These are phyloP conservation scores for Cenchrus purpureus DNA, from an alignment of 176 grass and related monocot genomes.

Conservation along the genomic window DNA sequence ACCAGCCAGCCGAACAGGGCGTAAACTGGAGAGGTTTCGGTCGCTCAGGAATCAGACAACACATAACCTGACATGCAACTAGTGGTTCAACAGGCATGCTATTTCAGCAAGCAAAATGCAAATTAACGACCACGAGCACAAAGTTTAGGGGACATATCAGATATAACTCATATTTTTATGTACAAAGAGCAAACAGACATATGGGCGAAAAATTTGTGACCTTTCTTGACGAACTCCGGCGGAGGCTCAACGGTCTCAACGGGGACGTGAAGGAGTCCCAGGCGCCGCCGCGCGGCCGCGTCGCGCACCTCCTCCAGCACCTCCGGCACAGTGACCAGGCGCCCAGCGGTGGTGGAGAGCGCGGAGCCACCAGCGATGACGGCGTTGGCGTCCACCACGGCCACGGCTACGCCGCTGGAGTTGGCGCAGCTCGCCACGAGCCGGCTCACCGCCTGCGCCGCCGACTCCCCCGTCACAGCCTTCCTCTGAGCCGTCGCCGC, in stretches of 20 bases:
- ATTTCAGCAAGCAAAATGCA: neutral
- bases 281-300: constrained; percentile 61
- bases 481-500: constrained; percentile 35
- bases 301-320: constrained; percentile 91
- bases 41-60: neutral
- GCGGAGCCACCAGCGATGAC: constrained; percentile 70
- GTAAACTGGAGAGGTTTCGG: neutral
- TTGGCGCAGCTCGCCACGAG: constrained; percentile 57
- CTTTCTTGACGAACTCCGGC: constrained; percentile 81
- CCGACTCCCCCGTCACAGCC: constrained; percentile 31
- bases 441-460: constrained; percentile 50
- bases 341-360: constrained; percentile 54
- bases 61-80: neutral
- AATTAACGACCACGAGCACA: neutral
- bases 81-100: neutral
- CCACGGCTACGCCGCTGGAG: constrained; percentile 61
- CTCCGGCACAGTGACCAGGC: constrained; percentile 77
- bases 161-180: neutral
- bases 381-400: constrained; percentile 93
- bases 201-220: constrained; percentile 21
- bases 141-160: neutral
- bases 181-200: neutral
- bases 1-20: too few relatives aligned
- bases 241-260: constrained; percentile 84
- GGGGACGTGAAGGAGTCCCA: constrained; percentile 55